Evolutionary conservation across 345 rosid genomes (phyloP).

Genomic region (Durio zibethinus): DNA sequence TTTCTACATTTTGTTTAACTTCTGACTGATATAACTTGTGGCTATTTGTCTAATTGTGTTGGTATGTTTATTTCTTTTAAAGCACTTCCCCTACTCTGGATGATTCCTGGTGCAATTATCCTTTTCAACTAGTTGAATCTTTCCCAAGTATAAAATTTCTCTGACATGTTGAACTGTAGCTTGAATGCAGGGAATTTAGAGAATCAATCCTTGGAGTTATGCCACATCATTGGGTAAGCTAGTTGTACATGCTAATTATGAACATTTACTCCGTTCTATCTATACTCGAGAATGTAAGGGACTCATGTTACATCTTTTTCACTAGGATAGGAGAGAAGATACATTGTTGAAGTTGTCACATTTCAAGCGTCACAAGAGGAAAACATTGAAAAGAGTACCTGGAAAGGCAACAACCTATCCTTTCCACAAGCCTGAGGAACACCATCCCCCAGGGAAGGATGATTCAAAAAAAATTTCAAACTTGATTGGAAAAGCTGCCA

Average conservation of each 20-base stretch:
- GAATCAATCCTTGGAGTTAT: slow-evolving; percentile 89
- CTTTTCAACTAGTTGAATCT: slow-evolving; percentile 8
- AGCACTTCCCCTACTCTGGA: neutral
- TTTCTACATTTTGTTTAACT: slow-evolving; percentile 4
- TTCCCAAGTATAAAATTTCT: slow-evolving; percentile 27
- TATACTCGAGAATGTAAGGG: slow-evolving; percentile 14
- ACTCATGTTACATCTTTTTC: slow-evolving; percentile 24
- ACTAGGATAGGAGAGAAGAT: slow-evolving; percentile 98
- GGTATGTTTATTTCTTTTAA: neutral
- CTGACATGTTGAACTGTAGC: slow-evolving; percentile 47
- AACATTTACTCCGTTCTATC: neutral
- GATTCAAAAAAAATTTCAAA: slow-evolving; percentile 76
- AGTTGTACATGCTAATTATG: slow-evolving; percentile 9
- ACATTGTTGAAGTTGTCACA: slow-evolving; percentile 73
- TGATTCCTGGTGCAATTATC: neutral
- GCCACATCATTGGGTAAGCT: slow-evolving; percentile 97
- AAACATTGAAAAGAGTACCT: slow-evolving; percentile 56
- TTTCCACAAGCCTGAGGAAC: slow-evolving; percentile 92
- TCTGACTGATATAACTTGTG: neutral
- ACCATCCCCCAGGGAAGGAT: slow-evolving; percentile 92
- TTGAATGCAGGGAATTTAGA: slow-evolving; percentile 95
- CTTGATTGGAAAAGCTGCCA: slow-evolving; percentile 83
- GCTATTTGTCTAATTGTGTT: neutral
- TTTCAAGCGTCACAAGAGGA: slow-evolving; percentile 90
- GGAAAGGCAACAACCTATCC: slow-evolving; percentile 75